Base-by-base conservation (phyloP, 257 asterid genomes). In the Solanum chilense region DNA sequence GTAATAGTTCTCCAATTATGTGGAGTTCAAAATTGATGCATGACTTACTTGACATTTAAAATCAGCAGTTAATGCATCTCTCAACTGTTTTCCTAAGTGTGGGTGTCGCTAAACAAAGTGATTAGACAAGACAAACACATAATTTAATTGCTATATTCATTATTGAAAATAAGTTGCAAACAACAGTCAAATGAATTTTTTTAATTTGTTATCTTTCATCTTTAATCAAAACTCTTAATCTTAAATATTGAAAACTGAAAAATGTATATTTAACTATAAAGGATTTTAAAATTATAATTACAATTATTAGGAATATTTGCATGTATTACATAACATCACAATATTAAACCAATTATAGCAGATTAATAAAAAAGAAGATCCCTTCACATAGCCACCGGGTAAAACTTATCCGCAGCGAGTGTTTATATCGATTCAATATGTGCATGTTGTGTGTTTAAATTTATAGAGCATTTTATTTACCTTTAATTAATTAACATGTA, bases 321-420 rank as follows among this genome's bases (percentile, higher is more conserved):
- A 20, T 7, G 23, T 56, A 52, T 52, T 18, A 56, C 10, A 7
- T 56, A 7, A 52, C 62, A 52, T 52, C n/a, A 52, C 62, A 52
- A 52, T 4, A 52, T 52, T 52, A 3, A 1, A 18, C n/a, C 62
- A 52, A 52, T 52, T 52, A 52, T 52, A 56, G 64, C 64, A 56
- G 8, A 56, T 56, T 7, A 56, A 18, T 20, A 2, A 20, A 56
- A 18, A 18, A 7, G 5, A 56, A 56, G n/a, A 56, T 56, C n/a
- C n/a, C 64, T 56, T 56, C 64, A 18, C 21, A 0, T 49, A 15
- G 60, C 21, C 60, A 15, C 21, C 35, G 35, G 5, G 35, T 33
- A 33, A 33, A 33, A 33, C 35, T 33, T 33, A 33, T 4, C 1
- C 35, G 0, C 35, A 4, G 5, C 35, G 35, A 0, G 0, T 33